Base-by-base conservation (phyloP, 345 rosid species). In the Eucalyptus albens region DNA sequence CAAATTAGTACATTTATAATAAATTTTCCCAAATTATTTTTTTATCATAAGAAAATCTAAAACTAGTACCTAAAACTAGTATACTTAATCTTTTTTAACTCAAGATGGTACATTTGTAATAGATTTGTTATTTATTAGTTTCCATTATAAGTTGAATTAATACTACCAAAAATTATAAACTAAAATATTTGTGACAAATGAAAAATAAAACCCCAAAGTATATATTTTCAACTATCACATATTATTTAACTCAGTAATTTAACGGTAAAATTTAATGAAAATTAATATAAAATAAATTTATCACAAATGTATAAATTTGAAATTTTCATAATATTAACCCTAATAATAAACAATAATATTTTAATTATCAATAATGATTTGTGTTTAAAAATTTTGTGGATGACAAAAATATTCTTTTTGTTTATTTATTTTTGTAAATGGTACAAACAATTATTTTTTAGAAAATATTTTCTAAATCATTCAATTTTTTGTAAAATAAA, bases 291-390 rank as follows among this genome's bases (percentile, higher is more conserved):
- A 53, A 0, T 53, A 53, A 53, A 53, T 19, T 53, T 53, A 53
- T 51, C 0, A 1, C 1, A 53, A 7, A 0, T 19, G 10, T 19
- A 53, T 0, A 0, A 1, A 0, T 53, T 17, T 7, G 0, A 19
- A 0, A 5, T 86, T 51, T 50, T 51, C 19, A 0, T 33, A 0
- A 0, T 53, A 2, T 53, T 53, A 19, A 53, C 24, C 11, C 5
- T 53, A 53, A 19, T 53, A 53, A 53, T 53, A 19, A 53, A 53
- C 0, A 53, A 19, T 53, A n/a, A 29, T 65, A 65, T 14, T 65
- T 65, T 65, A 3, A n/a, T 65, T 65, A n/a, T 65, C 1, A 2
- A 65, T 29, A 65, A n/a, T n/a, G 0, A 65, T 8, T 14, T 65
- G 4, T 62, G 8, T 59, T 0, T 59, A 26, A 26, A 59, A 24